phyloP scores from a whole-genome alignment of 1,139 yeast genomes.

The Saccharomyces hybrid region DNA sequence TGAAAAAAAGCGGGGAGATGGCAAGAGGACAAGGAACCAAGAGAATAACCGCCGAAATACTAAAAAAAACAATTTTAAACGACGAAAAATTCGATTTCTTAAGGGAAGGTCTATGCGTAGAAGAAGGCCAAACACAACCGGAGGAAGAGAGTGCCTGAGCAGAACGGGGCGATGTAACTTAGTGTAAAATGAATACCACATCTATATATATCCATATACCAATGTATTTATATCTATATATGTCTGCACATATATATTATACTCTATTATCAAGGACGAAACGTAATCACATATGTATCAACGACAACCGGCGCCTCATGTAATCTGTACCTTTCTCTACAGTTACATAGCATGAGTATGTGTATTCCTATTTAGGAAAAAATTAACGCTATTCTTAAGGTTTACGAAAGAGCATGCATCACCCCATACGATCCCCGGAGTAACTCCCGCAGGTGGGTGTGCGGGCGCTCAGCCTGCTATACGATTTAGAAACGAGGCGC shows the following conservation, averaged over 20 bases:
- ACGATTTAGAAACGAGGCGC: neutral
- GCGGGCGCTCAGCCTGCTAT: neutral
- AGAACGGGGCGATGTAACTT: neutral
- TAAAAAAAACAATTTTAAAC: slow-evolving; percentile 72
- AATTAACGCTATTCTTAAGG: neutral
- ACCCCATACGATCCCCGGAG: neutral
- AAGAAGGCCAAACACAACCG: neutral
- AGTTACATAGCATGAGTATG: neutral
- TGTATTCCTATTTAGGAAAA: neutral
- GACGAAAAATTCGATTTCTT: slow-evolving; percentile 91
- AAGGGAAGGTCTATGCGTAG: slow-evolving; percentile 43
- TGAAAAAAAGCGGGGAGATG: slow-evolving; percentile 73
- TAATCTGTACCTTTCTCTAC: neutral
- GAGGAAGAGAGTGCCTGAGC: slow-evolving; percentile 2
- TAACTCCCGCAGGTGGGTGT: neutral
- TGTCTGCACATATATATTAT: neutral
- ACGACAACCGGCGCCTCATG: neutral
- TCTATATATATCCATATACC: neutral
- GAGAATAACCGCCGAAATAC: slow-evolving; percentile 75
- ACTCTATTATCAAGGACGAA: neutral
- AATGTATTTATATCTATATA: no score
- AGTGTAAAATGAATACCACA: neutral
- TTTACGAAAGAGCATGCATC: neutral
- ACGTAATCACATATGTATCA: neutral
- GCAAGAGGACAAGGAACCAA: slow-evolving; percentile 72